Conservation (phyloP, 179 eudicot genomes). For the Corrigiola litoralis region DNA sequence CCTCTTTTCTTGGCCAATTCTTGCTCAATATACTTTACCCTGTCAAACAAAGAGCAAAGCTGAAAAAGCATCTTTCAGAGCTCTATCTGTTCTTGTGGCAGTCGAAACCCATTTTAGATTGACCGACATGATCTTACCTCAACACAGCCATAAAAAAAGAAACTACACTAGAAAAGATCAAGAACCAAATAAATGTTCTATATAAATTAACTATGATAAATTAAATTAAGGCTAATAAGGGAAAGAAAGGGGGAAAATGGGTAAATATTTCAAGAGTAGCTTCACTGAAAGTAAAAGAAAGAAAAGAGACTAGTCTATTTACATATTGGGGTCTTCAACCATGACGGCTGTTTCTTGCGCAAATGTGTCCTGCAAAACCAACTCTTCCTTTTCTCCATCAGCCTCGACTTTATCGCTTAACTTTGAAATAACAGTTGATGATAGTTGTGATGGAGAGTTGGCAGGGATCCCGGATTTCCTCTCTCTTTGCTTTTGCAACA, state of each 20-base stretch:
- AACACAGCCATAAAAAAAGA: too few relatives aligned
- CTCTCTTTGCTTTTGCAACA: conserved; percentile 87
- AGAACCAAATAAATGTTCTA: too few relatives aligned
- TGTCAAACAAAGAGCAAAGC: conserved; percentile 25
- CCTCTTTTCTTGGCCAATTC: conserved; percentile 92
- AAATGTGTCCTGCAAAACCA: conserved; percentile 96
- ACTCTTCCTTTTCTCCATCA: conserved; percentile 86
- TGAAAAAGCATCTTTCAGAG: background rate
- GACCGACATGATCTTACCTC: too few relatives aligned
- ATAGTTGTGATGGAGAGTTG: conserved; percentile 23
- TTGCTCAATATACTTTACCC: conserved; percentile 91
- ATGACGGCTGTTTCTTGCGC: conserved; percentile 96
- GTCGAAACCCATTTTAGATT: too few relatives aligned
- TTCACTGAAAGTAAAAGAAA: background rate
- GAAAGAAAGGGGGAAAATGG: background rate
- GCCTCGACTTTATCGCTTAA: conserved; percentile 56
- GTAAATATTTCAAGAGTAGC: background rate
- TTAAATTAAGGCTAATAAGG: background rate
- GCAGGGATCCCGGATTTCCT: conserved; percentile 72
- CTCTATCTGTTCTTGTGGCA: background rate
- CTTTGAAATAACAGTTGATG: conserved; percentile 41
- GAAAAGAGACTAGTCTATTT: conserved; percentile 14
- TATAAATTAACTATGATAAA: background rate
- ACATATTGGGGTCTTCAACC: conserved; percentile 97
- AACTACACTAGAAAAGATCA: too few relatives aligned